Percentiles rank a stretch among this genome's conserved stretches.
These are phyloP conservation scores for Claviceps spartinae DNA, from an alignment of 2,329 filamentous ascomycete genomes.

Conservation along the genomic window DNA sequence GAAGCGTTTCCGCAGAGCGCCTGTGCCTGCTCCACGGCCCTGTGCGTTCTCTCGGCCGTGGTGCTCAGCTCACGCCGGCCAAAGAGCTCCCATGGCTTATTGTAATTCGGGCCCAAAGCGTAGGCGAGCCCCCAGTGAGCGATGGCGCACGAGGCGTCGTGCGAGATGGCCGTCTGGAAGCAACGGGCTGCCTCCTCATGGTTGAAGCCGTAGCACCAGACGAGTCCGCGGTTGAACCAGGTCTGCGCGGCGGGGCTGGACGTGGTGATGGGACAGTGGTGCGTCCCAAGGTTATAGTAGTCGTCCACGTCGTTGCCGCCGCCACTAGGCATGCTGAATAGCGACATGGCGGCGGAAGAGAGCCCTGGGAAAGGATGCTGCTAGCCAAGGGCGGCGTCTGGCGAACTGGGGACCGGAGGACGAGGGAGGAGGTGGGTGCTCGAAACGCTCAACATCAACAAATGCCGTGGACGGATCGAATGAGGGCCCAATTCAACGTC, in stretches of 20 bases:
- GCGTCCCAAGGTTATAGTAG: slow-evolving; percentile 50
- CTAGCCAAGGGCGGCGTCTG: no score
- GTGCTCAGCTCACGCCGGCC: slow-evolving; percentile 43
- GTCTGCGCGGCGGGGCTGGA: slow-evolving; percentile 35
- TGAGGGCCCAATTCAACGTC: no score
- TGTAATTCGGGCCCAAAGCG: slow-evolving; percentile 58
- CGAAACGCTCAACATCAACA: no score
- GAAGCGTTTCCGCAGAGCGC: slow-evolving; percentile 8
- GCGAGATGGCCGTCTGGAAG: slow-evolving; percentile 44
- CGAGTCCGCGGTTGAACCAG: slow-evolving; percentile 62
- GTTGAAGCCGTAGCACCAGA: slow-evolving; percentile 66
- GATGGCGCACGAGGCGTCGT: slow-evolving; percentile 44
- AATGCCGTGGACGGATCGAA: no score
- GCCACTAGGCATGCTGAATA: background rate
- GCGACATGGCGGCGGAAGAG: background rate
- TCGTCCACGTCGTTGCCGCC: slow-evolving; percentile 18
- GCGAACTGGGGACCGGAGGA: no score
- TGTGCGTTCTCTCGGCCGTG: slow-evolving; percentile 27
- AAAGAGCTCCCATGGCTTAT: slow-evolving; percentile 66
- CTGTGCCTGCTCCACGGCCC: slow-evolving; percentile 16
- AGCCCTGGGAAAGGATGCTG: no score
- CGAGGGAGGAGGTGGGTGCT: no score
- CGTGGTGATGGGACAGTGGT: slow-evolving; percentile 41
- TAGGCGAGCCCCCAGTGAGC: slow-evolving; percentile 61
- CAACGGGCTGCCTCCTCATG: slow-evolving; percentile 56